Evolutionary conservation across 192 early-diverging fungal genomes (phyloP).

Genomic region (Podila verticillata): DNA sequence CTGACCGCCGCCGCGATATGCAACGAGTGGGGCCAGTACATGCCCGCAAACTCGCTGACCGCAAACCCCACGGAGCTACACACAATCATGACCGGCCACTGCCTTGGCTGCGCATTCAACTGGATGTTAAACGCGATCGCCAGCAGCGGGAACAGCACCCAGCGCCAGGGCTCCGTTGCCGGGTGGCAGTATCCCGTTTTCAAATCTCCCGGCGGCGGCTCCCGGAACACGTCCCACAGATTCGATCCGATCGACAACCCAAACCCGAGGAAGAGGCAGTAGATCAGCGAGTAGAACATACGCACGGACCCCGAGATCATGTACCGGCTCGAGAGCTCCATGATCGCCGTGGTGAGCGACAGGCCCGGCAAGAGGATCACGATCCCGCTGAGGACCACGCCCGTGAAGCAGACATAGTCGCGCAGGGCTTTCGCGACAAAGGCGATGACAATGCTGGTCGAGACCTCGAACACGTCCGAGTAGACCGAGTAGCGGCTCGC

Average conservation of each 20-base stretch:
- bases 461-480: conserved; percentile 77
- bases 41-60: conserved; percentile 34
- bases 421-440: conserved; percentile 69
- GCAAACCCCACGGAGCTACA: conserved; percentile 50
- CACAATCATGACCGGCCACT: conserved; percentile 52
- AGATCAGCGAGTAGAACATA: conserved; percentile 82
- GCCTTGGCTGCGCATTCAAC: conserved; percentile 31
- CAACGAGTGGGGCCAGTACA: conserved; percentile 31
- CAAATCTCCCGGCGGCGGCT: conserved; percentile 39
- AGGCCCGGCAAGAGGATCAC: conserved; percentile 78
- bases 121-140: conserved; percentile 43
- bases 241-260: conserved; percentile 72
- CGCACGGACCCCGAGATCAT: conserved; percentile 88
- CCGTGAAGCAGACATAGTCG: conserved; percentile 71
- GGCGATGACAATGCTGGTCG: conserved; percentile 70
- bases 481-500: conserved; percentile 69
- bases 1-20: conserved; percentile 53
- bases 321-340: conserved; percentile 88
- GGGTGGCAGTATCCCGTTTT: conserved; percentile 46
- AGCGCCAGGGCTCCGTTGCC: conserved; percentile 46
- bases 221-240: conserved; percentile 41
- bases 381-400: conserved; percentile 65
- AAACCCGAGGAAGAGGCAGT: conserved; percentile 82
- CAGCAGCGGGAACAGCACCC: conserved; percentile 44
- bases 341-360: conserved; percentile 85